Percentiles rank a stretch among this genome's conserved stretches.
Conservation (phyloP, 2,329 filamentous ascomycete genomes). For the Fonsecaea erecta region DNA sequence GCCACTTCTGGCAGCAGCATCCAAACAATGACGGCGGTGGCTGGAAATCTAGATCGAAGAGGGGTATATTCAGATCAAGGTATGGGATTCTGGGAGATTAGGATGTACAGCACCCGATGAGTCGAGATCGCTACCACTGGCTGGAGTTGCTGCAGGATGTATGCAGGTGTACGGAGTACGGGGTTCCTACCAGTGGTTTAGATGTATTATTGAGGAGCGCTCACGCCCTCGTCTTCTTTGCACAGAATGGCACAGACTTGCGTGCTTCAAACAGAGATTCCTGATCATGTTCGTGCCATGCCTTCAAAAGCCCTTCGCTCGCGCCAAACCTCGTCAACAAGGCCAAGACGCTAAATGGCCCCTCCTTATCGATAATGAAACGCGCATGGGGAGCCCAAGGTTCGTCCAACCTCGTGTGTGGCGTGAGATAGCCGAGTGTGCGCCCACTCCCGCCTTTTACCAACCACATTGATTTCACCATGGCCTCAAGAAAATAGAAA, state of each 20-base stretch:
- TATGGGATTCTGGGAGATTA: neutral
- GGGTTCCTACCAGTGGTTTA: neutral
- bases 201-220: neutral
- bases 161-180: neutral
- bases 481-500: slow-evolving; percentile 13
- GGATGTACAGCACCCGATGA: neutral
- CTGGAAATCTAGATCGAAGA: neutral
- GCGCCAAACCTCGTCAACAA: neutral
- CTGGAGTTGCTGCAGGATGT: neutral
- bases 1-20: neutral
- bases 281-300: neutral
- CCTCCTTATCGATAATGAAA: neutral
- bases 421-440: slow-evolving; percentile 14
- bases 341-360: neutral
- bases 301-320: neutral
- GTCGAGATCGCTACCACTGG: too few relatives aligned
- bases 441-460: neutral
- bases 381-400: neutral
- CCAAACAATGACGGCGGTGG: neutral
- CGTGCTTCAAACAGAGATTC: too few relatives aligned
- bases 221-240: neutral
- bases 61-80: neutral
- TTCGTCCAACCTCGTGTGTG: slow-evolving; percentile 11
- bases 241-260: neutral
- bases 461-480: slow-evolving; percentile 17